Evolutionary conservation across 2,329 filamentous ascomycete species (phyloP), one percentile per base, ranked within the genome.

Genomic region (Fusarium sp.): DNA sequence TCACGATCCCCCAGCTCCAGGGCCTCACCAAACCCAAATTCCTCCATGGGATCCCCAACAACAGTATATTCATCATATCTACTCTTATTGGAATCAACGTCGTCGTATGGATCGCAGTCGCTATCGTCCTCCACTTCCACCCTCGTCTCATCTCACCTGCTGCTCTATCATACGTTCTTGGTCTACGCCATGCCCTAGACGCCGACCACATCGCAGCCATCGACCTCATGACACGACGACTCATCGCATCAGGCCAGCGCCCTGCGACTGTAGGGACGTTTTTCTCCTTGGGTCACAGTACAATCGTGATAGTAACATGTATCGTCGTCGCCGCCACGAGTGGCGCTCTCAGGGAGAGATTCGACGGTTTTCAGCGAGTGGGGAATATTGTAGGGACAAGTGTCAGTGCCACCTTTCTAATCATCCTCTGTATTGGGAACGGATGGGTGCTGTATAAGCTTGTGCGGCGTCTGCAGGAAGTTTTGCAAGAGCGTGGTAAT

Each of bases 241-340:
- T 98, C 23, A 88, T 98, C 36, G 94, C 94, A 1, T 87, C 92
- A 0, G 94, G 93, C 19, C 93, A 96, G 75, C 88, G 88, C 3
- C 94, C 95, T 3, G 94, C 96, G 12, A 95, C 94, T 0, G 95
- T 98, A 2, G 96, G 95, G 42, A 97, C 93, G 2, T 98, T 93
- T 77, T 98, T 99, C 82, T 95, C 91, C 1, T 86, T 98, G 0
- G 95, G 96, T 0, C 95, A 98, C 79, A 96, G 92, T 23, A 97
- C 95, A 4, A 93, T 98, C 71, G 95, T 98, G 23, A 84, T 97
- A 57, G 83, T 96, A 68, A 98, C 95, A 0, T 97, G 93, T 47
- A 86, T 97, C 46, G 92, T 96, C 2, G 95, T 98, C 1, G 96
- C 96, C 1, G 95, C 94, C 5, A 97, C 94, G 0, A 91, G 91